These are phyloP conservation scores for Cladophialophora psammophila DNA, from an alignment of 2,329 filamentous ascomycete genomes.

Conservation along the genomic window DNA sequence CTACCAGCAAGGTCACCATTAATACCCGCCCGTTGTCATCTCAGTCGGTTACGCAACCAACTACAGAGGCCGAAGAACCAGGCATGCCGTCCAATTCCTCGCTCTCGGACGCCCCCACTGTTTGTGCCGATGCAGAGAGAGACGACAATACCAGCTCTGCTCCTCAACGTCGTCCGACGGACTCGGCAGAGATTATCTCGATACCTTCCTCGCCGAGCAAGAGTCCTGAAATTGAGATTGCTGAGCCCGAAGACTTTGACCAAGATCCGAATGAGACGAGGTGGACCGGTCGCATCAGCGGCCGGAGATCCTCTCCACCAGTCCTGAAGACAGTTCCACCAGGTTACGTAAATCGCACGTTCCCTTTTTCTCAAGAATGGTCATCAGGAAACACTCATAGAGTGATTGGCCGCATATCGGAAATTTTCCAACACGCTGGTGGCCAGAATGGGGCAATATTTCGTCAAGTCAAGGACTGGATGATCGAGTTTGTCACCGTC, in stretches of 20 bases:
- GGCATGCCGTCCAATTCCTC: conserved; percentile 22
- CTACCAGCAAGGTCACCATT: conserved; percentile 57
- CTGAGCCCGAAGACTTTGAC: conserved; percentile 58
- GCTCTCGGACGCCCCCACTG: conserved; percentile 11
- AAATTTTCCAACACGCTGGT: conserved; percentile 31
- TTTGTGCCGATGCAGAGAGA: conserved; percentile 19
- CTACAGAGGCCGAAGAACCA: conserved; percentile 6
- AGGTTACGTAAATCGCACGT: conserved; percentile 36
- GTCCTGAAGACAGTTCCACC: conserved; percentile 17
- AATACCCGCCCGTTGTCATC: conserved; percentile 47
- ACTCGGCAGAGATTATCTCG: conserved; percentile 46
- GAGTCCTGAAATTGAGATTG: conserved; percentile 59
- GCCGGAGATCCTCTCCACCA: conserved; percentile 29
- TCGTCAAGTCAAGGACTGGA: conserved; percentile 51
- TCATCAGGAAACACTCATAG: conserved; percentile 32
- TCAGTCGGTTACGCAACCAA: conserved; percentile 34
- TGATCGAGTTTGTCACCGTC: conserved; percentile 48
- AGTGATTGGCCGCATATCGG: conserved; percentile 28
- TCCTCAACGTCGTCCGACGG: conserved; percentile 13
- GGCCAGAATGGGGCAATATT: conserved; percentile 42
- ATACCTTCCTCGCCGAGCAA: conserved; percentile 53
- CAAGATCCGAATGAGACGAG: conserved; percentile 54
- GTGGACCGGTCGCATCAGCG: conserved; percentile 51
- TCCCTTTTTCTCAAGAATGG: conserved; percentile 31
- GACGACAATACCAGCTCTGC: neutral